These are phyloP conservation scores for Leucocoprinus leucothites DNA, from an alignment of 768 basidiomycete genomes.

Conservation along the genomic window DNA sequence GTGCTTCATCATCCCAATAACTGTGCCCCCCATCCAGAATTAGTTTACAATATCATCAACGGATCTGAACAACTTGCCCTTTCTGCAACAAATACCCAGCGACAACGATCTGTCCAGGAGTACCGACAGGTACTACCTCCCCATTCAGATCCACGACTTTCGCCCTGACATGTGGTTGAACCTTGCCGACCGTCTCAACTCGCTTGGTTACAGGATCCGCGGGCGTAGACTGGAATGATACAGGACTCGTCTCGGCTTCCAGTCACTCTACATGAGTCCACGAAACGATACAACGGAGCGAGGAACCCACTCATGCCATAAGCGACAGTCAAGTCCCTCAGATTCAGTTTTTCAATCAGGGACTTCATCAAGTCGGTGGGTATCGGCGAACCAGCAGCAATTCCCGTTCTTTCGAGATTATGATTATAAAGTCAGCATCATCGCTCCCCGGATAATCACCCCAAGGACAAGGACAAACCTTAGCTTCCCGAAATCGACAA, in stretches of 20 bases:
- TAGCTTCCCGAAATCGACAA: conserved; percentile 45
- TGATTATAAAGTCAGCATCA: background rate
- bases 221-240: conserved; percentile 77
- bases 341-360: conserved; percentile 63
- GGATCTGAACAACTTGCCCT: conserved; percentile 43
- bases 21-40: conserved; percentile 27
- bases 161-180: conserved; percentile 75
- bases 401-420: conserved; percentile 57
- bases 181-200: conserved; percentile 77
- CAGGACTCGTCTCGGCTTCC: conserved; percentile 78
- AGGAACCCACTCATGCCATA: conserved; percentile 80
- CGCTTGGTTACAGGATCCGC: conserved; percentile 69
- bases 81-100: conserved; percentile 79
- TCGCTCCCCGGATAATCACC: background rate
- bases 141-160: conserved; percentile 62
- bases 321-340: conserved; percentile 70
- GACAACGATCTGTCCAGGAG: conserved; percentile 70
- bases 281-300: background rate
- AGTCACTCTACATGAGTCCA: conserved; percentile 2
- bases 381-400: conserved; percentile 76
- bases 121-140: conserved; percentile 65
- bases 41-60: background rate
- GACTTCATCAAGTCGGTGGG: conserved; percentile 79
- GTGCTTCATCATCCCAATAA: conserved; percentile 74
- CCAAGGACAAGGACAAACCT: conserved; percentile 38